phyloP scores from a whole-genome alignment of 2,329 filamentous ascomycete genomes.

The Coniochaeta ligniaria region DNA sequence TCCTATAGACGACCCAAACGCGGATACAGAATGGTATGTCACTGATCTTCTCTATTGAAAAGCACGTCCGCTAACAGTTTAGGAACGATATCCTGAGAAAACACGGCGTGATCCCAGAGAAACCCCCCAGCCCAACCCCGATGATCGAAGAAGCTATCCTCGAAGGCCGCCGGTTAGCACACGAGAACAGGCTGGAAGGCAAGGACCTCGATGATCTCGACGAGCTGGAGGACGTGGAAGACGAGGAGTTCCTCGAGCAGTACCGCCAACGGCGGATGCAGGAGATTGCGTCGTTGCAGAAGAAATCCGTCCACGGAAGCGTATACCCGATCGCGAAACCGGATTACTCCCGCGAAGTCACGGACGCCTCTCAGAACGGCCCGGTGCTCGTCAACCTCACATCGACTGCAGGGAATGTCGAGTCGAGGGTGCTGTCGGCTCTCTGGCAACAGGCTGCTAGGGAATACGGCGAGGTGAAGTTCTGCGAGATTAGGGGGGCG shows the following conservation, averaged over 20 bases:
- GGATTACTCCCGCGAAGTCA: slow-evolving; percentile 86
- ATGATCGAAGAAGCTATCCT: slow-evolving; percentile 91
- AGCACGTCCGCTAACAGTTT: slow-evolving; percentile 7
- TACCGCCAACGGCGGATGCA: slow-evolving; percentile 84
- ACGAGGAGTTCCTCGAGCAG: slow-evolving; percentile 81
- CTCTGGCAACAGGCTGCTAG: slow-evolving; percentile 78
- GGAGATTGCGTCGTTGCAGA: slow-evolving; percentile 68
- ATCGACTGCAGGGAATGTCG: slow-evolving; percentile 72
- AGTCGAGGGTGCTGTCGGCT: slow-evolving; percentile 76
- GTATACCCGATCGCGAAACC: slow-evolving; percentile 94
- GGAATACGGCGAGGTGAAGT: slow-evolving; percentile 92
- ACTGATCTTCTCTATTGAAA: not conserved
- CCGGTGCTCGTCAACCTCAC: slow-evolving; percentile 74
- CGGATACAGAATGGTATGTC: slow-evolving; percentile 88
- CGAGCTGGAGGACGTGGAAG: slow-evolving; percentile 90
- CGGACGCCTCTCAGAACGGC: slow-evolving; percentile 71
- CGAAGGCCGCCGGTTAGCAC: slow-evolving; percentile 73
- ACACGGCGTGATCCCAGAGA: slow-evolving; percentile 96
- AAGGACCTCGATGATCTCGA: slow-evolving; percentile 93
- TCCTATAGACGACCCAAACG: slow-evolving; percentile 89
- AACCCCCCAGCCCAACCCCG: slow-evolving; percentile 88
- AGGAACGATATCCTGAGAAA: slow-evolving; percentile 99
- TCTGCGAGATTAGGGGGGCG: slow-evolving; percentile 88
- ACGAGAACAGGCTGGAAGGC: slow-evolving; percentile 88
- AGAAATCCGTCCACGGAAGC: slow-evolving; percentile 75